Evolutionary conservation across 371 early-diverging fungal genomes (phyloP), one percentile per base, ranked within the genome.

Genomic region (Capillidium heterosporum): DNA sequence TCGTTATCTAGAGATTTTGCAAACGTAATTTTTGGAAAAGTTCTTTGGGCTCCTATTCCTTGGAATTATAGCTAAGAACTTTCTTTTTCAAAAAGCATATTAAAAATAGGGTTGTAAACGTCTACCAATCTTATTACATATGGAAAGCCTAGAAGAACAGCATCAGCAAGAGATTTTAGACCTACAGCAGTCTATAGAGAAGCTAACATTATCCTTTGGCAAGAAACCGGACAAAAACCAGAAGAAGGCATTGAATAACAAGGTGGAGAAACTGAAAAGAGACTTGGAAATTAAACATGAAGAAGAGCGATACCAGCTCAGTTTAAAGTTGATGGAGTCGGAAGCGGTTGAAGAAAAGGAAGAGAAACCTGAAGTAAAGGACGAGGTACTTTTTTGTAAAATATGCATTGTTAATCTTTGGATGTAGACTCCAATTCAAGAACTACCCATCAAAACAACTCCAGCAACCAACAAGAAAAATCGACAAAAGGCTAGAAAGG

Each of bases 1-100:
- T 49, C 50, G 50, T 27, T 31, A 49, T 49, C 50, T 28, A 49
- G 50, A 49, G 50, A 49, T 49, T 49, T 49, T 49, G 50, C 50
- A 28, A 31, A 31, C 50, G 31, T 49, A 49, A 49, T 49, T 17
- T 49, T 49, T 49, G 50, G 50, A 11, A 49, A 17, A 28, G 50
- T 24, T 31, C 28, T 28, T 35, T 35, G 4, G 35, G 35, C 35
- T n/a, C 17, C 10, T 11, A 24, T 49, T 24, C 28, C 28, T 49
- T 24, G n/a, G 28, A 49, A 49, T 24, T 31, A 28, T 13, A 15
- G 31, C 24, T 24, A 11, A 31, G 28, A 24, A 28, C 31, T 17
- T 49, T 49, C 24, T 31, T 49, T 28, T 17, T 28, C 28, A 28
- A 8, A 17, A 44, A 44, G n/a, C n/a, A n/a, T n/a, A n/a, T 44